Evolutionary conservation across 1,139 yeast genomes (phyloP), one percentile per base, ranked within the genome.

Genomic region (Taphrina sp.): DNA sequence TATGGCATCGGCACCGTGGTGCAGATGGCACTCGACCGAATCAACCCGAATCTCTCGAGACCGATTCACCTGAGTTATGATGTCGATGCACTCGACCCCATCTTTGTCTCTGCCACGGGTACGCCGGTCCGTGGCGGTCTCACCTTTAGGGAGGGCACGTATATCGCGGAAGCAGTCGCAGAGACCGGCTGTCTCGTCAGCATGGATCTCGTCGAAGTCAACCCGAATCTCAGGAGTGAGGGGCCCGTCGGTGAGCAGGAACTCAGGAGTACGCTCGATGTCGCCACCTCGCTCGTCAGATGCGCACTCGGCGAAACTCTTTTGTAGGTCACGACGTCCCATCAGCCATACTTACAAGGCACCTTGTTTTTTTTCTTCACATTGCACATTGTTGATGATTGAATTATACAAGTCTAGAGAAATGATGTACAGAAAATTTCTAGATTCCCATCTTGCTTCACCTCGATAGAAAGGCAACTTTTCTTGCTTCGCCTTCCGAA

Each of bases 111-210:
- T 28, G 95, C 97, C 37, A 92, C 98, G 1, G 98, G 98, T 57
- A 92, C 98, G 1, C 90, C 97, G 57, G 98, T 92, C 17, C 83
- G 95, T 69, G 97, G 97, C 61, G 98, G 98, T 2, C 76, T 92
- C 62, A 83, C 96, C 5, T 78, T 92, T 71, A 80, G 98, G 73
- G 98, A 92, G 72, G 97, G 96, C 46, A 78, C 94, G 67, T 92
- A 85, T 69, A 73, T 92, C 56, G 94, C 92, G 60, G 98, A 92
- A 72, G 94, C 94, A 62, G 74, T 90, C 42, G 96, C 96, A 8
- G 88, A 82, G 66, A 80, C 95, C 36, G 96, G 96, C 28, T 80
- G 83, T 64, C 79, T 92, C 62, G 82, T 83, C 14, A 90, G 95
- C 20, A 74, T 92, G 71, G 98, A 92, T 69, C 80, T 92, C 52